Percentiles rank a stretch among this genome's conserved stretches.
phyloP scores from a whole-genome alignment of 1,139 yeast species.

The Lodderomyces pseudojiufengensis region DNA sequence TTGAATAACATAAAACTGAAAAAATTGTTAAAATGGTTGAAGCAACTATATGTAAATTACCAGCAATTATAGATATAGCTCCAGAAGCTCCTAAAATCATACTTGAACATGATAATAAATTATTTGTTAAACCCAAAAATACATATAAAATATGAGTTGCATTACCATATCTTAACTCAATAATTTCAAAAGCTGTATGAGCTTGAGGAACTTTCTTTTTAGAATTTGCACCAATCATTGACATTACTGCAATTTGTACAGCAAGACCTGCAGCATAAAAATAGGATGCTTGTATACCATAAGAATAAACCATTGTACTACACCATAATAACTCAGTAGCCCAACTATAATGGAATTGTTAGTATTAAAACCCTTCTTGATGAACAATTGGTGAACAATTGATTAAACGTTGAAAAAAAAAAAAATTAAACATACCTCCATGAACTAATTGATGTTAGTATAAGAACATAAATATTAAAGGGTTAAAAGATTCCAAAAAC shows the following conservation, averaged over 20 bases:
- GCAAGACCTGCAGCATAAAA: slow-evolving; percentile 29
- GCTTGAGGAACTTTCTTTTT: slow-evolving; percentile 29
- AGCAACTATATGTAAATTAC: slow-evolving; percentile 31
- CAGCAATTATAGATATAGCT: slow-evolving; percentile 32
- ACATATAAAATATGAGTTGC: slow-evolving; percentile 28
- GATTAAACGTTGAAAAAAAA: no score
- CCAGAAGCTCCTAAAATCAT: slow-evolving; percentile 39
- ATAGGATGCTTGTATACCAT: slow-evolving; percentile 26
- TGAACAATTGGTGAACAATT: no score
- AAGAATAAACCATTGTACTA: slow-evolving; percentile 24
- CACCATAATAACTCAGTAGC: slow-evolving; percentile 29
- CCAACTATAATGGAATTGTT: slow-evolving; percentile 18
- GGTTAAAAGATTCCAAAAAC: no score
- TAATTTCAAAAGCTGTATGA: slow-evolving; percentile 30
- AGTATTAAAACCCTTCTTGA: no score
- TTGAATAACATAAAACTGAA: slow-evolving; percentile 34
- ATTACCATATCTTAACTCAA: slow-evolving; percentile 29
- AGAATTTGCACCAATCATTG: slow-evolving; percentile 27
- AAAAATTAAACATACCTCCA: no score
- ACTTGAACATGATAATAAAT: slow-evolving; percentile 29
- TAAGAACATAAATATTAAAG: no score
- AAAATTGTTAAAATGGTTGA: slow-evolving; percentile 34
- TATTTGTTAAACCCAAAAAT: slow-evolving; percentile 29
- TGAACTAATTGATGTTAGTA: no score
- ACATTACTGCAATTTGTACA: slow-evolving; percentile 28